A percentile compares a stretch with the other conserved stretches of the same genome.
Conservation (phyloP, 495 filamentous ascomycete genomes). For the Talaromyces borbonicus region DNA sequence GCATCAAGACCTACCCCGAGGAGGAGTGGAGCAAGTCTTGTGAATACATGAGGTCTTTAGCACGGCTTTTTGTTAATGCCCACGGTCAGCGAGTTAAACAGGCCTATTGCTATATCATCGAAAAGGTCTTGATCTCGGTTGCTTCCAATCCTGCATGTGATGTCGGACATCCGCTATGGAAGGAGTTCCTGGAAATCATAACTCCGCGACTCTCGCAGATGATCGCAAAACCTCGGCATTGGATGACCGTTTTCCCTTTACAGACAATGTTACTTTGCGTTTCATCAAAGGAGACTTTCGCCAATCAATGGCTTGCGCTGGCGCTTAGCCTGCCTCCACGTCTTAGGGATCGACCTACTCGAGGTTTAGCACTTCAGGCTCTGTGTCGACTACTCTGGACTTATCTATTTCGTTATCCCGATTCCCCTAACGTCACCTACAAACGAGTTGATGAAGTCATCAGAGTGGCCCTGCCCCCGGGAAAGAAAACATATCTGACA, state of each 20-base stretch:
- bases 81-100: conserved; percentile 85
- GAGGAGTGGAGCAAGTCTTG: conserved; percentile 79
- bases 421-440: conserved; percentile 54
- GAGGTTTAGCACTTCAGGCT: conserved; percentile 75
- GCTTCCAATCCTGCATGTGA: conserved; percentile 66
- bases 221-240: conserved; percentile 83
- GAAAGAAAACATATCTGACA: conserved; percentile 67
- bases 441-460: conserved; percentile 83
- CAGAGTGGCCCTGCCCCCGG: conserved; percentile 65
- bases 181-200: conserved; percentile 66
- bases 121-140: conserved; percentile 78
- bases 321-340: conserved; percentile 63
- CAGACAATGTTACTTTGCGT: conserved; percentile 79
- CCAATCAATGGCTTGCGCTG: conserved; percentile 74
- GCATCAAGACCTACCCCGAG: conserved; percentile 55
- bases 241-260: conserved; percentile 77
- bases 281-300: conserved; percentile 73
- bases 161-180: conserved; percentile 72
- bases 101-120: conserved; percentile 85
- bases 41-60: conserved; percentile 72
- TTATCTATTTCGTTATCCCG: conserved; percentile 78
- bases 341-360: conserved; percentile 71
- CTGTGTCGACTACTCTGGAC: conserved; percentile 93
- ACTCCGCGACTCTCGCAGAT: conserved; percentile 68
- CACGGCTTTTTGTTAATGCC: conserved; percentile 68